Evolutionary conservation across 1,139 yeast genomes (phyloP), one percentile per base, ranked within the genome.

Genomic region (Protomyces pachydermus): DNA sequence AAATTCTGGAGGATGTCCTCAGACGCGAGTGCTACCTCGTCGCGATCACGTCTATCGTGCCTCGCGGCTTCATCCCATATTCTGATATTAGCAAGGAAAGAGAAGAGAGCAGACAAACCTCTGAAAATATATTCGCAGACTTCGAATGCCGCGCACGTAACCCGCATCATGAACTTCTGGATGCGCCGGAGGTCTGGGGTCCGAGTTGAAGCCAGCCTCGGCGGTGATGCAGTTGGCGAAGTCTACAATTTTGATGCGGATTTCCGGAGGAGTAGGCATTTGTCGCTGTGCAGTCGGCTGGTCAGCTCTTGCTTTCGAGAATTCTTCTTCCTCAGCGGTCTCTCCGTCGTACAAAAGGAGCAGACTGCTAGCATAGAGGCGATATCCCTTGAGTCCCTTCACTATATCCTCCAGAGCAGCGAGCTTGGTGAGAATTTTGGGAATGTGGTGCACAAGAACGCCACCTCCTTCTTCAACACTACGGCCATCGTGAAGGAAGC

Each of bases 171-270:
- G 85, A 37, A 77, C 72, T 14, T 79, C 76, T 1, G 84, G 84
- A 71, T 85, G 85, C 57, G 75, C 78, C 1, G 97, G 97, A 1
- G 97, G 96, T 51, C 67, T 68, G 2, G 75, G 73, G 2, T 80
- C 76, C 9, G 48, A 42, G 34, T 58, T 51, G 42, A 12, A 18
- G 14, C 74, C 73, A 68, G 83, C 84, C 48, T 83, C 87, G 4
- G 85, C 84, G n/a, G 91, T 87, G 28, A 90, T 87, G 71, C 96
- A 88, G 72, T 93, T 96, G 0, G 98, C 98, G 79, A 95, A 95
- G 76, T 95, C 99, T 69, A 95, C 93, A 66, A 95, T 82, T 68
- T 91, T 83, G 23, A 93, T 84, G 66, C 81, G 74, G 74, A 84
- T 74, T 54, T 75, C 74, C 14, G 72, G 70, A 23, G 46, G 42